Evolutionary conservation across 2,329 filamentous ascomycete species (phyloP).

Genomic region (Pseudopithomyces chartarum): DNA sequence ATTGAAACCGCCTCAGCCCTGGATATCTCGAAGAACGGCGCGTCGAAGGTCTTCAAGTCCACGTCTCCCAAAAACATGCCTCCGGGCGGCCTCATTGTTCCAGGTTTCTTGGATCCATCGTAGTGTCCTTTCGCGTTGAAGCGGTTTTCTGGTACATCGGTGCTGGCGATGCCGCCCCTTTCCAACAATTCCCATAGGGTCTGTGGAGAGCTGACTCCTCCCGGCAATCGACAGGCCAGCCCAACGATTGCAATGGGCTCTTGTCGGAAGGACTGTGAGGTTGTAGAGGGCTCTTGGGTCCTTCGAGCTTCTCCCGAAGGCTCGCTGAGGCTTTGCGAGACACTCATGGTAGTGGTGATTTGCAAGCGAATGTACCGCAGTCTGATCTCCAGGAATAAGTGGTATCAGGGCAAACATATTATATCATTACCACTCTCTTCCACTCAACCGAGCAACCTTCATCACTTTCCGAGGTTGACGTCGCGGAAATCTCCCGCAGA

Average conservation of each 20-base stretch:
- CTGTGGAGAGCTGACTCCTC: slow-evolving; percentile 26
- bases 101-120: slow-evolving; percentile 15
- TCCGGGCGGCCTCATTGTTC: slow-evolving; percentile 42
- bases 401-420: too few relatives aligned
- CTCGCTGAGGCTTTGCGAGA: too few relatives aligned
- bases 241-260: slow-evolving; percentile 12
- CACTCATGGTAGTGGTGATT: too few relatives aligned
- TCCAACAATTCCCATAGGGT: slow-evolving; percentile 39
- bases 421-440: too few relatives aligned
- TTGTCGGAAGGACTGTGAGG: background rate
- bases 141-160: background rate
- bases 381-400: too few relatives aligned
- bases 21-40: slow-evolving; percentile 26
- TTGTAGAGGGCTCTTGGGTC: background rate
- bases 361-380: too few relatives aligned
- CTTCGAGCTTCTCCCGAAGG: too few relatives aligned
- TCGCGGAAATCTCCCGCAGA: too few relatives aligned
- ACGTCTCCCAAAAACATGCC: slow-evolving; percentile 48
- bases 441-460: too few relatives aligned
- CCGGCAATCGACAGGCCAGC: slow-evolving; percentile 34
- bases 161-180: slow-evolving; percentile 17
- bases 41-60: slow-evolving; percentile 41
- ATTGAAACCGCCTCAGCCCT: slow-evolving; percentile 22
- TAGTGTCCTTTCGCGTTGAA: slow-evolving; percentile 8
- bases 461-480: too few relatives aligned